phyloP scores from a whole-genome alignment of 1,284 basidiomycete genomes.

The Limonomyces culmigenus region DNA sequence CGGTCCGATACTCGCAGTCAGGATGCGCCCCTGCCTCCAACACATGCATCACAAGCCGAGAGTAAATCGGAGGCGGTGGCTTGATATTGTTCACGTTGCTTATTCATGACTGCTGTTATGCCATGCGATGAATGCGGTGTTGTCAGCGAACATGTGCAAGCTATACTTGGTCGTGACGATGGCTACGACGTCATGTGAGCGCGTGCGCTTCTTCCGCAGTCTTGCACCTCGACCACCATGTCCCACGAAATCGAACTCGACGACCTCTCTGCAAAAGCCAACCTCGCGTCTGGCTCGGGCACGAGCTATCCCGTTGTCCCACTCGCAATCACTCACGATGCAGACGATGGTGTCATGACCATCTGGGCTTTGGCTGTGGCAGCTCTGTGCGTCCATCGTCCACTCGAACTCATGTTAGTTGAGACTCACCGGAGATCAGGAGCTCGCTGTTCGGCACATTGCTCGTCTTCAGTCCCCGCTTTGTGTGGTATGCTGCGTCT shows the following conservation, averaged over 20 bases:
- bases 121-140: too few species aligned
- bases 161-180: too few species aligned
- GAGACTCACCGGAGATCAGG: slow-evolving; percentile 3
- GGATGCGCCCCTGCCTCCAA: too few species aligned
- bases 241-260: slow-evolving; percentile 17
- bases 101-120: too few species aligned
- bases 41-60: too few species aligned
- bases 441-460: slow-evolving; percentile 18
- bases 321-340: slow-evolving; percentile 5
- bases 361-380: slow-evolving; percentile 32
- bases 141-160: too few species aligned
- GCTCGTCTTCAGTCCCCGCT: slow-evolving; percentile 21
- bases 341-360: slow-evolving; percentile 14
- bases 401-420: slow-evolving; percentile 2
- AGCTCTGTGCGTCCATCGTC: slow-evolving; percentile 15
- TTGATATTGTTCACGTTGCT: too few species aligned
- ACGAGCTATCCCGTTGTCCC: slow-evolving; percentile 3
- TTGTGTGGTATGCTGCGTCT: slow-evolving; percentile 39
- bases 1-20: too few species aligned
- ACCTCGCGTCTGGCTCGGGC: slow-evolving; percentile 2
- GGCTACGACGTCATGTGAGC: too few species aligned
- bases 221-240: too few species aligned
- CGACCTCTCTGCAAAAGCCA: slow-evolving; percentile 10
- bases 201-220: too few species aligned
- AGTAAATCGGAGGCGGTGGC: too few species aligned